Evolutionary conservation across 768 basidiomycete genomes (phyloP), one percentile per base, ranked within the genome.

Genomic region (Rhodotorula graminis): DNA sequence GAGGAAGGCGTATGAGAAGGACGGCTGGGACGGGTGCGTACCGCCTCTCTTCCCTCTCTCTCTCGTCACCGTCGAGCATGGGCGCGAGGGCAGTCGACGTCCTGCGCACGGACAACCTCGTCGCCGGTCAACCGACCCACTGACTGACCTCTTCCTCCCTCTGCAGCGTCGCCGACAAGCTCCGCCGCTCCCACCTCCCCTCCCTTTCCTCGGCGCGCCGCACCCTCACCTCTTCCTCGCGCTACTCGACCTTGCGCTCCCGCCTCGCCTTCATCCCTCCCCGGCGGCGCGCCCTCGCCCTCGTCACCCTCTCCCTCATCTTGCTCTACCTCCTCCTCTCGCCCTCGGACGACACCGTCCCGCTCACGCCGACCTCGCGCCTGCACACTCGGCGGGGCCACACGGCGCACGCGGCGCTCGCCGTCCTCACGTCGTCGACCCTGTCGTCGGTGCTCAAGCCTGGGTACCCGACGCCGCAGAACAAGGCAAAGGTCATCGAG

Each of bases 401-500:
- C 23, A 49, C 25, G 50, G 58, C 31, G 6, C 14, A 18, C 3
- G 23, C 6, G 6, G 42, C 64, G 53, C 19, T 21, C 18, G 27
- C 18, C 18, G 18, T 64, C 3, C 37, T 64, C 25, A 42, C 37
- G 42, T 29, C 27, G 5, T 21, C n/a, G 10, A 64, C 64, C 23
- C 18, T 42, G 50, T 25, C 50, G 33, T 27, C 25, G 21, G 27
- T 15, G 27, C 37, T 56, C 3, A 14, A 25, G n/a, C 53, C 42
- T 9, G 19, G 29, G 2, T 64, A 46, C 27, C 42, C 64, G 16
- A 11, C 10, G 29, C 2, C 21, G 15, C n/a, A 23, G 21, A 70
- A 70, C 58, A 61, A 53, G 33, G 69, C 69, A 40, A 70, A 70
- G 42, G 42, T 70, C 6, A 25, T 70, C 63, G 69, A 70, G 52